Evolutionary conservation across 202 grass and related monocot genomes (phyloP), one percentile per base, ranked within the genome.

Genomic region (Miscanthus sacchariflorus): DNA sequence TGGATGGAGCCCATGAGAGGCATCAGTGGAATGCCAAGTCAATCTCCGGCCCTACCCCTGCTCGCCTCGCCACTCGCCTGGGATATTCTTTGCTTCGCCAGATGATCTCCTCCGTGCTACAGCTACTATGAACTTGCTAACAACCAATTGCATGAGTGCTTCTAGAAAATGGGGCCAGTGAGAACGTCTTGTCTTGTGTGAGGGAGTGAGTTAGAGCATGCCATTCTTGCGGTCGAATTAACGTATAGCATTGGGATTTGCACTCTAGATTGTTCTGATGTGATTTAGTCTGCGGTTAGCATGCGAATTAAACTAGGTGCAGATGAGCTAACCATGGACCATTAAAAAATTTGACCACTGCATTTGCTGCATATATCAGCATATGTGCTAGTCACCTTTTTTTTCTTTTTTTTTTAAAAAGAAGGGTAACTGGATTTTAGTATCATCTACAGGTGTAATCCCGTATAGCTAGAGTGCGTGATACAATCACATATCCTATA

Each of bases 81-180:
- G 77, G 78, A 85, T 78, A 82, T 88, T 85, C 90, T 85, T 85
- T 85, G 82, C 77, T 91, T 91, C 24, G 12, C 23, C 65, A 21
- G 14, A 76, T 27, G 5, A 81, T 52, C 23, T 19, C 76, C 74
- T 24, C 28, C 28, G 9, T 70, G 61, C 49, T 21, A 23, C 33
- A 1, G 49, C 49, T 52, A 52, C 48, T 50, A 50, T 68, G 2
- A 6, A 25, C 45, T 48, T 23, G 73, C 58, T 75, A 76, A 30
- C 43, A 54, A 73, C 64, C 76, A 14, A 36, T 42, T 7, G 61
- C 21, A n/a, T 5, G 19, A 43, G 77, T 9, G 56, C 82, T 91
- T 91, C 86, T 78, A 88, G 77, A 91, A 25, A 71, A 71, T 33
- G 27, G 36, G 66, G 44, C 49, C 56, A 43, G 45, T 63, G 88